Base-by-base conservation (phyloP, 2,329 filamentous ascomycete genomes). In the Aspergillus sp. region DNA sequence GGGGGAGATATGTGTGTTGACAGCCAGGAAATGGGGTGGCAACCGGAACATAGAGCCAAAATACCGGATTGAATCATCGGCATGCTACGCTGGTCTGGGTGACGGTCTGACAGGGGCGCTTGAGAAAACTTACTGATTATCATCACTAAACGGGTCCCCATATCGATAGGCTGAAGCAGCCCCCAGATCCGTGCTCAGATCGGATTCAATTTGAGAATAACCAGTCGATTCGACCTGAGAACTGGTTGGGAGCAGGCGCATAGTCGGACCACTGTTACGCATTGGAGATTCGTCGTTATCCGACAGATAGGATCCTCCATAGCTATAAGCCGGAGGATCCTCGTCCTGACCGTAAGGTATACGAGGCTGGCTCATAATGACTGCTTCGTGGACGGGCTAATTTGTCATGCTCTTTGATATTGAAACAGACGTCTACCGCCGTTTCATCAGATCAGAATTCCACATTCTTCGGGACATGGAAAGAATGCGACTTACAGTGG, bases 211-310 rank as follows among this genome's bases (percentile, higher is more conserved):
- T 30, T 74, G 71, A 11, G 71, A 66, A 32, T 36, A 36, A 36
- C 34, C 34, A 36, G 34, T n/a, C 12, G 34, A 67, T 26, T 77
- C 74, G 15, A 73, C 63, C 30, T 74, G 71, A 11, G 71, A 66
- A 32, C 66, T 71, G 9, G 74, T 74, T 5, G 78, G 77, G 26
- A 81, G 64, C 58, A 81, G 64, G 38, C 78, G 74, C 76, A 80
- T 76, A 0, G 78, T 78, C 8, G 74, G 67, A 22, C 71, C 70
- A 65, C 74, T 71, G 12, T 69, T 69, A 42, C 70, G 66, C 43
- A 54, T 56, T 17, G 68, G 66, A 26, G 71, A 70, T 38, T 73
- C 64, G 49, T 66, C 50, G 12, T 52, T 57, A 24, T 71, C 66
- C 48, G 71, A 66, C 55, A 73, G 57, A 49, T 67, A 67, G 12